Percentiles rank a stretch among this genome's conserved stretches.
phyloP scores from a whole-genome alignment of 768 basidiomycete species.

The Sarcodon aspratus region DNA sequence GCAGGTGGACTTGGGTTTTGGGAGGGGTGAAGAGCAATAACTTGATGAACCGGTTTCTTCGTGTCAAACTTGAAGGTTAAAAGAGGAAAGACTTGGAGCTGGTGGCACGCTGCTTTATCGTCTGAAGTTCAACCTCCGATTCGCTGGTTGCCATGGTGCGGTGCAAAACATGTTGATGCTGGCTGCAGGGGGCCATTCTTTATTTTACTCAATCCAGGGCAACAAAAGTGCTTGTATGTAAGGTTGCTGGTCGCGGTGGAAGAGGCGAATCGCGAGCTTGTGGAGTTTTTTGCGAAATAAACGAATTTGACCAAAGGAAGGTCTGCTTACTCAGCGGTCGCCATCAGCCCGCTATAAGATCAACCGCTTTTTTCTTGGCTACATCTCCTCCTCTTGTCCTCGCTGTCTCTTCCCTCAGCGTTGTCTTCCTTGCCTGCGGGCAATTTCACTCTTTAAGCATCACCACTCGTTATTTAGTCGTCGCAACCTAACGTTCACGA shows the following conservation, averaged over 20 bases:
- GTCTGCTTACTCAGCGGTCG: neutral
- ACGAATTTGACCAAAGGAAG: too few species aligned
- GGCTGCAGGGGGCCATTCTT: too few species aligned
- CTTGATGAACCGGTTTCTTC: conserved; percentile 79
- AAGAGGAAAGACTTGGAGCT: conserved; percentile 33
- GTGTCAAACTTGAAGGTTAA: conserved; percentile 78
- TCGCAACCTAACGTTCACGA: neutral
- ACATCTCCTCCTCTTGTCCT: conserved; percentile 6
- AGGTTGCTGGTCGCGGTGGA: too few species aligned
- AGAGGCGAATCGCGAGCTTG: too few species aligned
- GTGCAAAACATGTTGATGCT: too few species aligned
- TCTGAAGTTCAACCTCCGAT: neutral
- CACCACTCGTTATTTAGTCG: conserved; percentile 9
- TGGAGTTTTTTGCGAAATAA: too few species aligned
- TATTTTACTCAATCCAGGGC: too few species aligned
- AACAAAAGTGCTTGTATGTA: too few species aligned
- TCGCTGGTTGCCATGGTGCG: neutral
- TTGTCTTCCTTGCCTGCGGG: conserved; percentile 8
- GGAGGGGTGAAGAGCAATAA: conserved; percentile 35
- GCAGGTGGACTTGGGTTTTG: conserved; percentile 25
- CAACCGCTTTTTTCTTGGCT: neutral
- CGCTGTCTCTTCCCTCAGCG: conserved; percentile 5
- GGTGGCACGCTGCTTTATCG: conserved; percentile 7
- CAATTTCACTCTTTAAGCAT: conserved; percentile 17
- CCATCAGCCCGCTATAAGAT: neutral